Percentiles rank a stretch among this genome's conserved stretches.
Evolutionary conservation across 257 asterid species (phyloP).

Genomic region (Fraxinus americana): DNA sequence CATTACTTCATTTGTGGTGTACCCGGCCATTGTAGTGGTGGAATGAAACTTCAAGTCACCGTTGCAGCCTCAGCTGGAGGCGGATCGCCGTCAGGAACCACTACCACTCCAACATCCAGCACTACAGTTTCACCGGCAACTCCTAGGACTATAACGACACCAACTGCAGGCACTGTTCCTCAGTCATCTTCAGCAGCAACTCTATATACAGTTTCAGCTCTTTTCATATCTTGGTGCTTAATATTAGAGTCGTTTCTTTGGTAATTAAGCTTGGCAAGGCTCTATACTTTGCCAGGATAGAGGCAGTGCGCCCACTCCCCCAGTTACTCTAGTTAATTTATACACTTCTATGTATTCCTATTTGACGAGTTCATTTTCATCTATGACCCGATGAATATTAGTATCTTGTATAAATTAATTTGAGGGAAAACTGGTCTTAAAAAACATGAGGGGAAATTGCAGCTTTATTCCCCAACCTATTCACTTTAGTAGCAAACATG

Average conservation of each 20-base stretch:
- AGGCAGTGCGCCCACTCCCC: slow-evolving; percentile 50
- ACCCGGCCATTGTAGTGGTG: slow-evolving; percentile 66
- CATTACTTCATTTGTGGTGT: slow-evolving; percentile 64
- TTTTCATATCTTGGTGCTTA: slow-evolving; percentile 14
- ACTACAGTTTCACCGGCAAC: slow-evolving; percentile 28
- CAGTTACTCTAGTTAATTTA: background rate
- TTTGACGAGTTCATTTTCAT: background rate
- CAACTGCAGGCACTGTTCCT: slow-evolving; percentile 18
- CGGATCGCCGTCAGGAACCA: no score
- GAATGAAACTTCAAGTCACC: slow-evolving; percentile 63
- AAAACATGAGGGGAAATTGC: no score
- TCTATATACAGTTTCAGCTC: slow-evolving; percentile 34
- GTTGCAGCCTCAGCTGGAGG: slow-evolving; percentile 24
- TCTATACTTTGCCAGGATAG: slow-evolving; percentile 43
- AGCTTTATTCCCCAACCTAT: background rate
- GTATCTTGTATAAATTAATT: background rate
- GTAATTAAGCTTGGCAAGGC: slow-evolving; percentile 2
- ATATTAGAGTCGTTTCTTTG: slow-evolving; percentile 24
- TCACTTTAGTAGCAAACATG: background rate
- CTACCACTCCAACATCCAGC: slow-evolving; percentile 7
- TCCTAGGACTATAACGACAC: slow-evolving; percentile 20
- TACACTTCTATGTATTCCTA: background rate
- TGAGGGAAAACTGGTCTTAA: background rate
- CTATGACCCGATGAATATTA: background rate
- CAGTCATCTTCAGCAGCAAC: slow-evolving; percentile 38